Evolutionary conservation across 345 rosid species (phyloP).

Genomic region (Physaria fendleri): DNA sequence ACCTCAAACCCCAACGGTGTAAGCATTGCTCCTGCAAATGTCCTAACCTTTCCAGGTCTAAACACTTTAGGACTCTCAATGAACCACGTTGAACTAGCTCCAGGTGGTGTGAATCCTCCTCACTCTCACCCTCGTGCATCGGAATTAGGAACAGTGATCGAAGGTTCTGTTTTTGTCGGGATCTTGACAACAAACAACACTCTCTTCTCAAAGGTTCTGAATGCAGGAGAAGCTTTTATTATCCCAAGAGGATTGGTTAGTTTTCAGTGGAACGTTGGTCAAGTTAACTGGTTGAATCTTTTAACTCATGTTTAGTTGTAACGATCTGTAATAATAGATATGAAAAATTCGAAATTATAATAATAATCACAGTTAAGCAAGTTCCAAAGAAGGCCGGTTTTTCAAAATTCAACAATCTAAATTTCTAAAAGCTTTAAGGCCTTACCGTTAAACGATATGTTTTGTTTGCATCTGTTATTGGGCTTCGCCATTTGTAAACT

Average conservation of each 20-base stretch:
- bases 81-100: constrained; percentile 61
- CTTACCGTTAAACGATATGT: too few species aligned
- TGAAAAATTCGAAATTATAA: too few species aligned
- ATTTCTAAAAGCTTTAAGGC: too few species aligned
- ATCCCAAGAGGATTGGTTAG: constrained; percentile 59
- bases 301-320: too few species aligned
- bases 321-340: too few species aligned
- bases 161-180: constrained; percentile 62
- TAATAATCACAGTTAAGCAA: too few species aligned
- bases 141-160: constrained; percentile 45
- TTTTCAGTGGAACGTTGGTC: constrained; percentile 69
- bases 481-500: too few species aligned
- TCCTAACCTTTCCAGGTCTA: constrained; percentile 50
- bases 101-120: constrained; percentile 59
- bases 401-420: too few species aligned
- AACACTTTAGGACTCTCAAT: constrained; percentile 63
- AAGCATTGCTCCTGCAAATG: constrained; percentile 35
- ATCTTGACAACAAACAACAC: constrained; percentile 44
- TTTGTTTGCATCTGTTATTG: too few species aligned
- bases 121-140: constrained; percentile 64
- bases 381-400: too few species aligned
- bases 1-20: constrained; percentile 40
- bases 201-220: constrained; percentile 43
- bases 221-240: constrained; percentile 52
- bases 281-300: constrained; percentile 27